phyloP scores from a whole-genome alignment of 306 rosid genomes.

The Dalbergia cultrata region DNA sequence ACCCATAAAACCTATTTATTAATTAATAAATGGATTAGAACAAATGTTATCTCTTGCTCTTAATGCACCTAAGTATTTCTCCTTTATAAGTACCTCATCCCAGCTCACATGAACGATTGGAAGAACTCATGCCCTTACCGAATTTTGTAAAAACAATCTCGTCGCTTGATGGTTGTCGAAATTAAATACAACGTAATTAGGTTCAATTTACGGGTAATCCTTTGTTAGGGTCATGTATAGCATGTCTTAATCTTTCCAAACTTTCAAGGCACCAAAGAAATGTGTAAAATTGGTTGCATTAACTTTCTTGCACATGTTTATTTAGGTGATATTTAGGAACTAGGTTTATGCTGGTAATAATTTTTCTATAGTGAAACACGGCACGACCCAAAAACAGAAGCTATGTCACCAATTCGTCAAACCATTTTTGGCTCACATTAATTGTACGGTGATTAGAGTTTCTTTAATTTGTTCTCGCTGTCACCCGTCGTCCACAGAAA shows the following conservation, averaged over 20 bases:
- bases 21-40: too few species aligned
- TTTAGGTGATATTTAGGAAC: background rate
- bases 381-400: background rate
- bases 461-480: background rate
- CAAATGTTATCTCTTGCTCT: too few species aligned
- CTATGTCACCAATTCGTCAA: background rate
- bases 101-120: too few species aligned
- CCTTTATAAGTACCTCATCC: too few species aligned
- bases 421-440: background rate
- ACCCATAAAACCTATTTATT: too few species aligned
- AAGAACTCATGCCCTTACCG: too few species aligned
- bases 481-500: background rate
- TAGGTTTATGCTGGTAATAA: too few species aligned
- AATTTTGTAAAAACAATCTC: too few species aligned
- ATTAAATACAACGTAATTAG: background rate
- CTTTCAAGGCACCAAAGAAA: background rate
- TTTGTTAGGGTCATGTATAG: background rate
- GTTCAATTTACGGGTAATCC: background rate
- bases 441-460: background rate
- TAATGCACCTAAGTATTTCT: too few species aligned
- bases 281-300: slow-evolving; percentile 6
- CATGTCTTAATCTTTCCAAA: background rate
- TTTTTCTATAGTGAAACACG: background rate
- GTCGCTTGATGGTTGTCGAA: too few species aligned
- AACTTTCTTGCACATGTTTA: background rate